A percentile compares a stretch with the other conserved stretches of the same genome.
These are phyloP conservation scores for Canariomyces notabilis DNA, from an alignment of 2,329 filamentous ascomycete genomes.

Conservation along the genomic window DNA sequence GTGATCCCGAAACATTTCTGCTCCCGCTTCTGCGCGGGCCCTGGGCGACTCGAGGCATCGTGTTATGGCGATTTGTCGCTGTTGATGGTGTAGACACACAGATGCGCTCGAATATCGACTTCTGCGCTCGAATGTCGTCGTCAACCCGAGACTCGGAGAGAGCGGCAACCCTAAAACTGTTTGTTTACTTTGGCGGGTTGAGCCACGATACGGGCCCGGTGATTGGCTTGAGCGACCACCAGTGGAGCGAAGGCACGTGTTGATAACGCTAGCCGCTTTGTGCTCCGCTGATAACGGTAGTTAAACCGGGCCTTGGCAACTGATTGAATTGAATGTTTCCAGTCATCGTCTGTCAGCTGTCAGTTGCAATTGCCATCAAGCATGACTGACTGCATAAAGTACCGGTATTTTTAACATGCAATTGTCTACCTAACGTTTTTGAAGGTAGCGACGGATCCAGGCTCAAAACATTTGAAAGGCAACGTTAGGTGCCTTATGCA, in stretches of 20 bases:
- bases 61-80: constrained; percentile 22
- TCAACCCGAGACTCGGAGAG: constrained; percentile 14
- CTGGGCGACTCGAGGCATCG: constrained; percentile 56
- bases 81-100: constrained; percentile 1
- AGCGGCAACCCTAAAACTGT: constrained; percentile 20
- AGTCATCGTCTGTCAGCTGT: too few species aligned
- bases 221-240: constrained; percentile 12
- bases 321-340: too few species aligned
- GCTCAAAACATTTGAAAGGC: too few species aligned
- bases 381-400: too few species aligned
- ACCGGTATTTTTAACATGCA: too few species aligned
- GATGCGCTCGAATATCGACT: too few species aligned
- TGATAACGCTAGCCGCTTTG: constrained; percentile 7
- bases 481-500: too few species aligned
- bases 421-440: too few species aligned
- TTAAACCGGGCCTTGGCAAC: too few species aligned
- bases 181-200: constrained; percentile 25
- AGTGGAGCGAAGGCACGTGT: constrained; percentile 13
- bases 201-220: constrained; percentile 9
- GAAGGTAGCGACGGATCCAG: too few species aligned
- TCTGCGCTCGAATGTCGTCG: too few species aligned
- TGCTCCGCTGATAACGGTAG: not conserved
- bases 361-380: too few species aligned
- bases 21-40: constrained; percentile 45
- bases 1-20: constrained; percentile 44